phyloP scores from a whole-genome alignment of 345 rosid genomes.

The Luvunga scandens region DNA sequence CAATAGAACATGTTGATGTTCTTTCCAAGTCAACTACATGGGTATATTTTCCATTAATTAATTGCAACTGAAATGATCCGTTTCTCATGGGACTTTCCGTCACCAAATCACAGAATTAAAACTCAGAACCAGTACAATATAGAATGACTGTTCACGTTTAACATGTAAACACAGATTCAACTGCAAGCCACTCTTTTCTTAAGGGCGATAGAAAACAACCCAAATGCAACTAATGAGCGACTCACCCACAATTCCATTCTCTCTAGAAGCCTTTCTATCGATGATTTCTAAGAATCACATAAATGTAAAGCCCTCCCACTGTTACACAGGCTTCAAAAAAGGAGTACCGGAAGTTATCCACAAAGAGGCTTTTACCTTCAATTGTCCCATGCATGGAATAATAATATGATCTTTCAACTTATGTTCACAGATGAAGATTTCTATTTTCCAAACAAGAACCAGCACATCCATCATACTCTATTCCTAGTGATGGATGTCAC shows the following conservation, averaged over 20 bases:
- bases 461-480: neutral
- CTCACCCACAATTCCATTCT: neutral
- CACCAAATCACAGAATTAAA: neutral
- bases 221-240: neutral
- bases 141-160: neutral
- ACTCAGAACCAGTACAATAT: neutral
- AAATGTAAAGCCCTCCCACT: neutral
- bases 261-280: neutral
- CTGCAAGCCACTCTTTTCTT: neutral
- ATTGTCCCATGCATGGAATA: neutral
- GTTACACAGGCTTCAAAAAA: neutral
- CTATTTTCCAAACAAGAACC: neutral
- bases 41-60: neutral
- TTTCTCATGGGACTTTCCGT: neutral
- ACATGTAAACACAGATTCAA: neutral
- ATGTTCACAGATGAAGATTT: neutral
- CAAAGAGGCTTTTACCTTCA: neutral
- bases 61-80: neutral
- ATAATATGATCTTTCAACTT: neutral
- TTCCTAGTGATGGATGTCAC: neutral
- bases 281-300: constrained; percentile 1
- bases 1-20: neutral
- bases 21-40: neutral
- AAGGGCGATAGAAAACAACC: neutral
- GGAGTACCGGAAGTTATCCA: neutral